phyloP scores from a whole-genome alignment of 2,329 filamentous ascomycete genomes.

The Pseudogymnoascus sp. region DNA sequence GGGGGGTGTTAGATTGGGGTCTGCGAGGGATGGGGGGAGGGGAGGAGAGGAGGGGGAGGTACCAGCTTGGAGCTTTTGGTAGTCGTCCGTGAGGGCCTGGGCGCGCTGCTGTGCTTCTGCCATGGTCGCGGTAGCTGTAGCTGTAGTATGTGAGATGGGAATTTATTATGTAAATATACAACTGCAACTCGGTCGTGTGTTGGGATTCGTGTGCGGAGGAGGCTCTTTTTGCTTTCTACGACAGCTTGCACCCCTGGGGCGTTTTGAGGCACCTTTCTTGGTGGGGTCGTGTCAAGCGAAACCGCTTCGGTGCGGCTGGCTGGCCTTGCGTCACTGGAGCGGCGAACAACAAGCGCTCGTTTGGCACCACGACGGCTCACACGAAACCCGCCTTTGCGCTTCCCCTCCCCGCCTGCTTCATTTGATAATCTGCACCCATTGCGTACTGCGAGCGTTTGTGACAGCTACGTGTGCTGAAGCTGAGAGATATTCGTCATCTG shows the following conservation, averaged over 20 bases:
- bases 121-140: slow-evolving; percentile 38
- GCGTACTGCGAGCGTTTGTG: neutral
- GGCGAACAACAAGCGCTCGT: neutral
- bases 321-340: slow-evolving; percentile 1
- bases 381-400: neutral
- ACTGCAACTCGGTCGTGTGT: neutral
- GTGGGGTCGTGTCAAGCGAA: slow-evolving; percentile 1
- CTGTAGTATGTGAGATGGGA: neutral
- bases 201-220: neutral
- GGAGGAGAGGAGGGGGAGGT: slow-evolving; percentile 11
- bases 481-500: neutral
- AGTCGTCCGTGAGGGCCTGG: slow-evolving; percentile 79
- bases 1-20: slow-evolving; percentile 9
- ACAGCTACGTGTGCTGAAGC: neutral
- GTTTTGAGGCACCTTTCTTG: neutral
- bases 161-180: neutral
- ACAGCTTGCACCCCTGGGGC: neutral
- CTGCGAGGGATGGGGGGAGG: neutral
- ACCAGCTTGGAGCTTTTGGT: slow-evolving; percentile 80
- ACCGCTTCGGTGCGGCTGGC: neutral
- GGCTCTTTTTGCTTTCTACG: neutral
- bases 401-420: neutral
- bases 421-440: neutral
- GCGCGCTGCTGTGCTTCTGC: slow-evolving; percentile 67
- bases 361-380: neutral